Percentiles rank a stretch among this genome's conserved stretches.
Conservation (phyloP, 768 basidiomycete species). For the Pleurotus pulmonarius region DNA sequence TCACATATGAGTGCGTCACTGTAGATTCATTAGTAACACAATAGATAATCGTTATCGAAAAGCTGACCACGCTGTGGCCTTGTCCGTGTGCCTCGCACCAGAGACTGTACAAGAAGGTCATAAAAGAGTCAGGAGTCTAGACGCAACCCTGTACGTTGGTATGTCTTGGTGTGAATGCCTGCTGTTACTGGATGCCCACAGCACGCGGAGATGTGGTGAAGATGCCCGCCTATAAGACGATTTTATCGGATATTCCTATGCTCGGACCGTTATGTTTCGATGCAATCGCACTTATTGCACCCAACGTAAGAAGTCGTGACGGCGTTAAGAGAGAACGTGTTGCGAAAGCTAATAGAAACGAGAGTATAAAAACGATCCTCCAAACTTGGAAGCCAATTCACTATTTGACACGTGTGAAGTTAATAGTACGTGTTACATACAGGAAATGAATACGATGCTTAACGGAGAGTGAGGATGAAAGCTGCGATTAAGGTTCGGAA, state of each 20-base stretch:
- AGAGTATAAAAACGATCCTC: no score
- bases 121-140: background rate
- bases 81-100: constrained; percentile 5
- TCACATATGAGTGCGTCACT: background rate
- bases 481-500: no score
- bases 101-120: background rate
- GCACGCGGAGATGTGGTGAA: background rate
- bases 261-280: constrained; percentile 27
- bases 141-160: constrained; percentile 11
- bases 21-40: background rate
- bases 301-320: no score
- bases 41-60: constrained; percentile 15
- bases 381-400: no score
- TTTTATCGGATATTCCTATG: constrained; percentile 27
- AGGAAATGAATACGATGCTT: no score
- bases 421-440: no score
- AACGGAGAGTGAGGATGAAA: no score
- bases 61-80: background rate
- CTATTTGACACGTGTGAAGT: no score
- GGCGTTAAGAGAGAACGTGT: no score
- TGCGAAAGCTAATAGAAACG: no score
- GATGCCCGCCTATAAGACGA: constrained; percentile 6
- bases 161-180: background rate
- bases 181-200: no score
- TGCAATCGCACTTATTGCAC: constrained; percentile 34